Base-by-base conservation (phyloP, 2,329 filamentous ascomycete genomes). In the Microcera coccophila region DNA sequence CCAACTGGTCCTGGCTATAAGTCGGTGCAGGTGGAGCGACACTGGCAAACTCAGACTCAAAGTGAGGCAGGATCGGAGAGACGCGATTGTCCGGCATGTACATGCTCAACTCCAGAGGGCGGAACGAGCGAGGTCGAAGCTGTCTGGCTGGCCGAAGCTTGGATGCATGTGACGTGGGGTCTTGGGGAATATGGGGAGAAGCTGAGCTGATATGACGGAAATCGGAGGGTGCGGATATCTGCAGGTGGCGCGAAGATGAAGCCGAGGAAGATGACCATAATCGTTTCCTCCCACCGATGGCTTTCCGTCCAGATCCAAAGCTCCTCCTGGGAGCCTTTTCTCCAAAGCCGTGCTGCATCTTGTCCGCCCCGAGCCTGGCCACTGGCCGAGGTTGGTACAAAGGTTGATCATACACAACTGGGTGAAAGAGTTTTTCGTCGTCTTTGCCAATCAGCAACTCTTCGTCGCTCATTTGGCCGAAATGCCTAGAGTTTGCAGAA, bases 141-240 rank as follows among this genome's bases (percentile, higher is more conserved):
- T 52, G 49, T 33, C 45, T 54, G 11, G 57, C 52, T 16, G 55
- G 54, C 19, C 50, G 53, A 18, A 59, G 44, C 20, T 60, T 54
- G 1, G 54, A 46, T 16, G 46, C 45, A 29, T 45, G 45, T n/a
- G 48, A 50, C 29, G 38, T 21, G 21, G 35, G 31, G 22, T 42
- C 38, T 20, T 39, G 21, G 18, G 64, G 60, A 39, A 68, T 64
- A 36, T 69, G 66, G 43, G 66, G 66, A n/a, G 70, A 64, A 36
- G 67, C 69, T 15, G 73, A 75, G 41, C 74, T 65, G 37, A 83
- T 53, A 64, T 83, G 80, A 36, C 74, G 75, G 55, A 84, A 84
- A 59, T 83, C 69, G 36, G 73, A 73, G 3, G 80, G 80, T 16
- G 69, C 69, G 32, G 79, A 81, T 54, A 84, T 83, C 46, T 69